These are phyloP conservation scores for Saitoella complicata DNA, from an alignment of 805 yeast species.

Conservation along the genomic window DNA sequence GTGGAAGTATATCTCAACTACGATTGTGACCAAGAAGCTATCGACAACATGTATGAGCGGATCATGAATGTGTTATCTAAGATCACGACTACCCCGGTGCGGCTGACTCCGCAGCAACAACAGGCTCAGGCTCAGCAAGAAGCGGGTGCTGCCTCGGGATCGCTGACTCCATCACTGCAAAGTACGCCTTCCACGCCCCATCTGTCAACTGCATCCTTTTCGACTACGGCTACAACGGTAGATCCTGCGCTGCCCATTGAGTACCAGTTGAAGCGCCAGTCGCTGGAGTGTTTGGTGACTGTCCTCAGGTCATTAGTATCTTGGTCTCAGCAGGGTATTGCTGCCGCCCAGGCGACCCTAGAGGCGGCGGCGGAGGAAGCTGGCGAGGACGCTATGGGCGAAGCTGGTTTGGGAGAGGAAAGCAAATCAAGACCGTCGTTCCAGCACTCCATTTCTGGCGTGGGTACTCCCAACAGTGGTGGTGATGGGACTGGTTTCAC, in stretches of 20 bases:
- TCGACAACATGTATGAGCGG: conserved; percentile 75
- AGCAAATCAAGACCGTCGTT: conserved; percentile 3
- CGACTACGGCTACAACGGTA: conserved; percentile 21
- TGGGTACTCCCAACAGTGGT: neutral
- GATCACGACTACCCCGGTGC: conserved; percentile 54
- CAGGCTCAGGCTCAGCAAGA: conserved; percentile 30
- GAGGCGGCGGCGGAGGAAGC: neutral
- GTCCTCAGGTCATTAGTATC: conserved; percentile 64
- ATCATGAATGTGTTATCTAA: conserved; percentile 62
- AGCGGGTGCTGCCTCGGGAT: conserved; percentile 3
- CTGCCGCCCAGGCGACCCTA: conserved; percentile 2
- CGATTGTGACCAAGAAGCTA: conserved; percentile 66
- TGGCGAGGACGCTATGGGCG: neutral
- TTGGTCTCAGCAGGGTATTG: conserved; percentile 62
- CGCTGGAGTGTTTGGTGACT: conserved; percentile 67
- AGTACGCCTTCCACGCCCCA: conserved; percentile 48
- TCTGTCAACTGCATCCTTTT: conserved; percentile 50
- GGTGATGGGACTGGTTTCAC: conserved; percentile 2
- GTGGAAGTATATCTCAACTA: conserved; percentile 89
- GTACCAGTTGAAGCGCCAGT: conserved; percentile 66
- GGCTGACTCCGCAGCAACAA: conserved; percentile 52
- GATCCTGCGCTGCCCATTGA: conserved; percentile 42
- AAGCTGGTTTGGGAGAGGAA: conserved; percentile 5
- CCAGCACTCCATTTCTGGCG: neutral
- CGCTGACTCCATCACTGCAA: neutral